Conservation (phyloP, 2,329 filamentous ascomycete species). For the Pseudogymnoascus sp. region DNA sequence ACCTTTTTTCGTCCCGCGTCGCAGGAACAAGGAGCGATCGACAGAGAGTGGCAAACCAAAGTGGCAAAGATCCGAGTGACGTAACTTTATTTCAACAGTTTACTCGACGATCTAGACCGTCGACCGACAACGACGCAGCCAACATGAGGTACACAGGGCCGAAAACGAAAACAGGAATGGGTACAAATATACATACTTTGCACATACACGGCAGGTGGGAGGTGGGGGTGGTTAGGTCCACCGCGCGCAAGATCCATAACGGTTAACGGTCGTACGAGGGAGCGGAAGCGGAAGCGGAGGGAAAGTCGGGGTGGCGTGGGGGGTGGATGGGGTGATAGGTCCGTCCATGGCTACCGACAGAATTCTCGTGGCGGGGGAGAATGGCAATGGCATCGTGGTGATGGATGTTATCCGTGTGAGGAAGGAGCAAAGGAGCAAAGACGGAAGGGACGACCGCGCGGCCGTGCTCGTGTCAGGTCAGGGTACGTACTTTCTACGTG, state of each 20-base stretch:
- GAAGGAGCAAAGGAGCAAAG: neutral
- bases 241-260: neutral
- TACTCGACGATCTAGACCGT: neutral
- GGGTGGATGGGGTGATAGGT: neutral
- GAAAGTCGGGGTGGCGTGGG: neutral
- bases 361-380: neutral
- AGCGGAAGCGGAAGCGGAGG: neutral
- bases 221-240: neutral
- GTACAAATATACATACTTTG: neutral
- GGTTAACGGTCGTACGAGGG: neutral
- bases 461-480: neutral
- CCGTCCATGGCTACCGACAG: neutral
- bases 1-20: neutral
- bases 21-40: slow-evolving; percentile 5
- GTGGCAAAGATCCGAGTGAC: slow-evolving; percentile 5
- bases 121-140: neutral
- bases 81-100: slow-evolving; percentile 1
- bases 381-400: neutral
- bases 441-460: neutral
- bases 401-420: neutral
- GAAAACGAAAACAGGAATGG: neutral
- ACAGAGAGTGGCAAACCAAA: neutral
- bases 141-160: neutral
- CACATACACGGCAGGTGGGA: neutral
- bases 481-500: neutral